Evolutionary conservation across 2,329 filamentous ascomycete genomes (phyloP), one percentile per base, ranked within the genome.

Genomic region (Passalora sequoiae): DNA sequence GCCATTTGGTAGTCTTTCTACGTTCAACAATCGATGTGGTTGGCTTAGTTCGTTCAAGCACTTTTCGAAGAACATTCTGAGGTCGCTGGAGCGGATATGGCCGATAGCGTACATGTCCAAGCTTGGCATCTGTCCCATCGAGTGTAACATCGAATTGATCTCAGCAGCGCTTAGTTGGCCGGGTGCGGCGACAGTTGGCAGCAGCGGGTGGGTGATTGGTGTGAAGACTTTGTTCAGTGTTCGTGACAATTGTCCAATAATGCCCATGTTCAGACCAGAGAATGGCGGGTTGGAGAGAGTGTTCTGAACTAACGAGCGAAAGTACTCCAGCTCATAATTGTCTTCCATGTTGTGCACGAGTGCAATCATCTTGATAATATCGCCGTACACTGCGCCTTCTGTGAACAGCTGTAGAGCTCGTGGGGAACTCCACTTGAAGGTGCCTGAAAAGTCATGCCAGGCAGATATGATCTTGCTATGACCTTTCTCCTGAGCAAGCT

Each of bases 291-390:
- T 74, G 0, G 83, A 76, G 52, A 84, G 82, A 50, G 83, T 79
- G 21, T 76, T 70, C 58, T 80, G 80, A 61, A 92, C 82, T 52
- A 81, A 76, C 8, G 85, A 88, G 21, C 87, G 81, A 67, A 94
- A 94, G 65, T 89, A 89, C 64, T 94, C 88, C 24, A 94, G 75
- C 67, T 94, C 86, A 60, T 94, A 92, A 65, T 94, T 92, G 56
- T 89, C 86, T 60, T 89, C 86, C 61, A 85, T 81, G 29, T 84
- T 83, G 60, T 81, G 83, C 60, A 88, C 86, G 60, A 89, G 83
- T 22, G 84, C 81, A 58, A 92, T 92, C 44, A 43, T 43, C 70
- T 92, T 94, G 60, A 94, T 82, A 44, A 94, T 86, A 62, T 94
- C 86, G 35, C 84, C 84, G 54, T 89, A 88, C 46, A 79, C 78